Base-by-base conservation (phyloP, 768 basidiomycete genomes). In the Leccinellum rugosiceps region DNA sequence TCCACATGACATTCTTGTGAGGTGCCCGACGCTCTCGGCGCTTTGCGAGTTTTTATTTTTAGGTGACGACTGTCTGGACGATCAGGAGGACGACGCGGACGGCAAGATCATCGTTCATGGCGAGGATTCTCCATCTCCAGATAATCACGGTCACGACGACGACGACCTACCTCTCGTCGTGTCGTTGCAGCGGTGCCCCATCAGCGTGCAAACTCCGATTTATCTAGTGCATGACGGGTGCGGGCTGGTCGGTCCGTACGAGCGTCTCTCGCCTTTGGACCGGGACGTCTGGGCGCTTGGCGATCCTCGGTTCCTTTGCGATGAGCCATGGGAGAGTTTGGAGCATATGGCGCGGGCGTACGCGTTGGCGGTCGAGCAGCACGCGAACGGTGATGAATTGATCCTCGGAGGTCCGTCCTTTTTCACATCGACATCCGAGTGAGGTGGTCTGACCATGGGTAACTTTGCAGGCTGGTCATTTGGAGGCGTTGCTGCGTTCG, bases 161-260 rank as follows among this genome's bases (percentile, higher is more conserved):
- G 41, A 43, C 5, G 41, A 25, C 25, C 25, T 43, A 13, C 41
- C 41, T 19, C 19, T 43, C n/a, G n/a, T 41, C 38, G 38, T 43
- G 41, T 43, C 41, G 31, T 31, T 31, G 31, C 31, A 31, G 11
- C 64, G 61, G 30, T 61, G 72, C 23, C 52, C 50, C 1, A 43
- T 56, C 3, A 58, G 67, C 9, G 26, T 52, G 13, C 57, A 50
- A 3, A 53, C 68, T 0, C 87, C 83, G 1, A 75, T 91, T 4
- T 79, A 88, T 55, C 77, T 91, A 23, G 75, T 91, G 10, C 88
- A 91, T 62, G 89, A 90, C 59, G 89, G 89, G 6, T 87, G 85
- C 59, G 89, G 89, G 0, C 67, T 87, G 13, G 72, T 79, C 17
- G 74, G 73, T 32, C 81, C 84, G 52, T 82, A 82, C 54, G 68